Conservation (phyloP, 306 rosid species). For the Begonia loranthoides region DNA sequence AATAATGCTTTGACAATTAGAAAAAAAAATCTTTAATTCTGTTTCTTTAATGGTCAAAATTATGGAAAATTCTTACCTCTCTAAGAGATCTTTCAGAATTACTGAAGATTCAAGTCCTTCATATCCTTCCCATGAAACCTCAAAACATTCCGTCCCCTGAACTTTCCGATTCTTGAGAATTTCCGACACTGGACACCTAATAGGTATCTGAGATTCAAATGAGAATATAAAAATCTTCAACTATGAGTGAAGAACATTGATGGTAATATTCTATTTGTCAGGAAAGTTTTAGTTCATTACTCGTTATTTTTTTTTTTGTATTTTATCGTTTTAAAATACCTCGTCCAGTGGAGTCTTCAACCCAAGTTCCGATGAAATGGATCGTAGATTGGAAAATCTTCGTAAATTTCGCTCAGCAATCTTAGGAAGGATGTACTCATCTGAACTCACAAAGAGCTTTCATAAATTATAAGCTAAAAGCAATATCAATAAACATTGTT, state of each 20-base stretch:
- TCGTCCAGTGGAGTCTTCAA: constrained; percentile 42
- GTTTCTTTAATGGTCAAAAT: no score
- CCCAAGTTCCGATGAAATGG: constrained; percentile 40
- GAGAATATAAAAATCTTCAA: no score
- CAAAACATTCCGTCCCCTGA: constrained; percentile 55
- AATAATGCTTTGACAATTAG: not conserved
- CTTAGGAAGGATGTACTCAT: constrained; percentile 68
- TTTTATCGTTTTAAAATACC: constrained; percentile 18
- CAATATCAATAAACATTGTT: no score
- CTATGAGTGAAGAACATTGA: no score
- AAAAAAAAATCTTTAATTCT: no score
- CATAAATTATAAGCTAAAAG: no score
- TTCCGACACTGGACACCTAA: constrained; percentile 55
- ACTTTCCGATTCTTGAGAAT: constrained; percentile 46
- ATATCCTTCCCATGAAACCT: constrained; percentile 55
- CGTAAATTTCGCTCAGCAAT: constrained; percentile 70
- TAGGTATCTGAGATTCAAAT: constrained; percentile 35
- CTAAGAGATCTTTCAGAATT: constrained; percentile 53
- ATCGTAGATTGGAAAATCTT: constrained; percentile 50
- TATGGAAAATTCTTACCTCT: constrained; percentile 23
- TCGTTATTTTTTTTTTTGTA: no score
- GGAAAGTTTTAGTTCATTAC: no score
- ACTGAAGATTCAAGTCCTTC: constrained; percentile 51
- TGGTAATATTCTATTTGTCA: no score
- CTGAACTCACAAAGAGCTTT: constrained; percentile 18